Evolutionary conservation across 495 filamentous ascomycete species (phyloP).

Genomic region (Evansstolkia leycettana): DNA sequence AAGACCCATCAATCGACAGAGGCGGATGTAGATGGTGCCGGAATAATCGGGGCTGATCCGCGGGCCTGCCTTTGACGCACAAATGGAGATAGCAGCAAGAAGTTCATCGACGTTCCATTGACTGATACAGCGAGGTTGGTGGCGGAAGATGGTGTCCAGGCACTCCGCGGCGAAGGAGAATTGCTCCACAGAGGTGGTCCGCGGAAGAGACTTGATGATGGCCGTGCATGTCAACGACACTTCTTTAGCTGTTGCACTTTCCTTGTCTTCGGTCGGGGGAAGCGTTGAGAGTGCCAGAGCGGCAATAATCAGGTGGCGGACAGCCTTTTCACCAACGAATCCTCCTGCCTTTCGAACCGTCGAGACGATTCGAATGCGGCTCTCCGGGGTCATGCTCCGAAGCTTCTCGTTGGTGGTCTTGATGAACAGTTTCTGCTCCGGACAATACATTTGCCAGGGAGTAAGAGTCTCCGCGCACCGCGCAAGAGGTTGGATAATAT

Average conservation of each 20-base stretch:
- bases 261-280: constrained; percentile 26
- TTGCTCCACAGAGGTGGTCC: constrained; percentile 31
- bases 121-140: constrained; percentile 38
- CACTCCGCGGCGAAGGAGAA: constrained; percentile 46
- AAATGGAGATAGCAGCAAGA: constrained; percentile 41
- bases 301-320: constrained; percentile 23
- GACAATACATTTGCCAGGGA: constrained; percentile 26
- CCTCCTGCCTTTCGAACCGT: constrained; percentile 20
- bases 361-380: constrained; percentile 17
- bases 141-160: constrained; percentile 45
- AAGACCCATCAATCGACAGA: constrained; percentile 46
- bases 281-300: constrained; percentile 25
- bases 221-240: constrained; percentile 24
- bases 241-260: constrained; percentile 20
- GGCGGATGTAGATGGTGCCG: constrained; percentile 44
- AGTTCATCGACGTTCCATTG: constrained; percentile 62
- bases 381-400: constrained; percentile 18
- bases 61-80: constrained; percentile 33
- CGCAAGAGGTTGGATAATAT: constrained; percentile 19
- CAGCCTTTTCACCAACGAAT: constrained; percentile 17
- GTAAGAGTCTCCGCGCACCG: constrained; percentile 25
- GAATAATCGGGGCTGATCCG: constrained; percentile 25
- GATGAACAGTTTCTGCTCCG: constrained; percentile 31
- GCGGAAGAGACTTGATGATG: constrained; percentile 16
- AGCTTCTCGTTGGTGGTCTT: constrained; percentile 26